Percentiles rank a stretch among this genome's conserved stretches.
phyloP scores from a whole-genome alignment of 192 early-diverging fungal species.

The Coemansia sp. region DNA sequence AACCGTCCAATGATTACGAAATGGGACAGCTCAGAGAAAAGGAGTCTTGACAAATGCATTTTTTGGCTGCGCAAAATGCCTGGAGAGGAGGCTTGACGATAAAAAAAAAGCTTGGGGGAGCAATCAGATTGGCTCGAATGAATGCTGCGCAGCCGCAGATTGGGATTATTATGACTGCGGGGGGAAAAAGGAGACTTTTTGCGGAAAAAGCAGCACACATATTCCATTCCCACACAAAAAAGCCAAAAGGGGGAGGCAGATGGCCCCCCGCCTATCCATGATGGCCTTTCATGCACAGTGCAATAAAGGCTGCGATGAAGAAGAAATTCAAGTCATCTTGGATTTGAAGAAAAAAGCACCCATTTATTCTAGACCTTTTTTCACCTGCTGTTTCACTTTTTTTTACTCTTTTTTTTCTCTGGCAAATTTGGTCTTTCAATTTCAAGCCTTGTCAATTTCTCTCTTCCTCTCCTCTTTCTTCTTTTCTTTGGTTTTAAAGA shows the following conservation, averaged over 20 bases:
- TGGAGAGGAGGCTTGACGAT: background rate
- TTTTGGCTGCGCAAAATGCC: conserved; percentile 1
- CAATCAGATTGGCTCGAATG: background rate
- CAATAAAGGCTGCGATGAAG: background rate
- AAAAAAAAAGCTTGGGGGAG: background rate
- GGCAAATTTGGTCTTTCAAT: background rate
- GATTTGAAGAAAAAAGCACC: background rate
- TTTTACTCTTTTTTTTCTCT: conserved; percentile 23
- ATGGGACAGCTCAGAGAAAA: background rate
- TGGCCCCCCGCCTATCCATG: too few species aligned
- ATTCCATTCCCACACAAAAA: conserved; percentile 1
- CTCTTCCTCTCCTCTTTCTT: background rate
- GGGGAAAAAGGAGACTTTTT: conserved; percentile 1
- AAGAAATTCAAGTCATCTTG: background rate
- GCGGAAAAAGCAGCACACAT: conserved; percentile 7
- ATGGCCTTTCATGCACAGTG: background rate
- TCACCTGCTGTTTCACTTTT: conserved; percentile 7
- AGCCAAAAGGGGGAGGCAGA: background rate
- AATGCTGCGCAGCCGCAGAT: conserved; percentile 3
- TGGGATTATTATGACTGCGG: background rate
- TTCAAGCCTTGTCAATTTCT: background rate
- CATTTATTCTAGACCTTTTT: conserved; percentile 5
- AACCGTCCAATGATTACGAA: background rate
- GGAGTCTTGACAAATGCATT: background rate
- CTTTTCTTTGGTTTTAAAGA: background rate